Evolutionary conservation across 352 stramenopile species (phyloP).

Genomic region (Phytophthora podocarpi): DNA sequence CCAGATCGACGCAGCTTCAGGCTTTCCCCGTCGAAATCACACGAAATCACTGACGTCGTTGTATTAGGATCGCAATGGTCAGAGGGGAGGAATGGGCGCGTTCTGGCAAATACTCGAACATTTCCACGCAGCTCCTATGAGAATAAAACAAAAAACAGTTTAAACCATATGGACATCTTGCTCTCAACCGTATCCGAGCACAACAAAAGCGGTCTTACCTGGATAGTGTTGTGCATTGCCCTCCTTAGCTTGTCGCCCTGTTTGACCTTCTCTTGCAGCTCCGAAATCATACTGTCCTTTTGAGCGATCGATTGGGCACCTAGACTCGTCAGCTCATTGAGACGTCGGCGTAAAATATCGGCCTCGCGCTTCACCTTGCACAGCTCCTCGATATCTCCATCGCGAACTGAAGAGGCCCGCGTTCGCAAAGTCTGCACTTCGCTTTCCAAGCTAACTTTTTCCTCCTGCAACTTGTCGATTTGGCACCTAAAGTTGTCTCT

Average conservation of each 20-base stretch:
- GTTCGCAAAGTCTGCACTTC: slow-evolving; percentile 71
- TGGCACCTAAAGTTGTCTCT: slow-evolving; percentile 40
- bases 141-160: slow-evolving; percentile 2
- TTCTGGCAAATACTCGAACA: slow-evolving; percentile 96
- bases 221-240: slow-evolving; percentile 98
- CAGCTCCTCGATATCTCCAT: slow-evolving; percentile 72
- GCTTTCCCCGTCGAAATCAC: slow-evolving; percentile 73
- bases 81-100: slow-evolving; percentile 89
- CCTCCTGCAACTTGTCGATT: slow-evolving; percentile 70
- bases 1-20: slow-evolving; percentile 59
- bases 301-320: slow-evolving; percentile 68
- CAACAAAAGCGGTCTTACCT: slow-evolving; percentile 45
- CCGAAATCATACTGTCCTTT: slow-evolving; percentile 69
- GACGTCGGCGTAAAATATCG: slow-evolving; percentile 67
- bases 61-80: slow-evolving; percentile 64
- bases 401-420: slow-evolving; percentile 51
- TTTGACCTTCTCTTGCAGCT: slow-evolving; percentile 77
- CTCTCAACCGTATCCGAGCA: background rate
- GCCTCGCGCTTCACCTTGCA: slow-evolving; percentile 73
- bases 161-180: background rate
- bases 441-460: slow-evolving; percentile 77
- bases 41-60: slow-evolving; percentile 57
- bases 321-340: slow-evolving; percentile 70
- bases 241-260: slow-evolving; percentile 87
- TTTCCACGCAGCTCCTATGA: slow-evolving; percentile 97